These are phyloP conservation scores for Talaromyces pinophilus DNA, from an alignment of 2,329 filamentous ascomycete species.

Conservation along the genomic window DNA sequence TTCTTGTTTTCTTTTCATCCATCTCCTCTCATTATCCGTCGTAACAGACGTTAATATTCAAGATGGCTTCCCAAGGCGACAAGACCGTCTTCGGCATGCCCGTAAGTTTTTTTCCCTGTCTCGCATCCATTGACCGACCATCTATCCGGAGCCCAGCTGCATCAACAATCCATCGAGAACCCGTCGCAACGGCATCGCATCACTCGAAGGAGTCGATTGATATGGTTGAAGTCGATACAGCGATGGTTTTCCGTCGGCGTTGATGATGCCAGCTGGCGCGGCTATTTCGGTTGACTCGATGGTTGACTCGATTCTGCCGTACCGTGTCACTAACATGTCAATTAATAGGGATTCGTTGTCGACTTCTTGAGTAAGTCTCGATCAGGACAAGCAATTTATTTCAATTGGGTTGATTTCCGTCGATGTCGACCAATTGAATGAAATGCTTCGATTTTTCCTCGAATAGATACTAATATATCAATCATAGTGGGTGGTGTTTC, in stretches of 20 bases:
- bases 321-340: conserved; percentile 34
- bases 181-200: conserved; percentile 20
- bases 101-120: conserved; percentile 40
- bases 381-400: neutral
- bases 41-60: conserved; percentile 43
- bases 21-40: conserved; percentile 40
- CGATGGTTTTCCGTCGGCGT: conserved; percentile 16
- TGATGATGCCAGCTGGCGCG: conserved; percentile 20
- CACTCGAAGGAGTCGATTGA: neutral
- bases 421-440: neutral
- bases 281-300: neutral
- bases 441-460: neutral
- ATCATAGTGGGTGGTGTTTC: conserved; percentile 96
- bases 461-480: conserved; percentile 25
- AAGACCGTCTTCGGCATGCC: conserved; percentile 59
- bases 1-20: conserved; percentile 38
- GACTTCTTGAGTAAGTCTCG: conserved; percentile 94
- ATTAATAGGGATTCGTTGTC: conserved; percentile 79
- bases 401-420: conserved; percentile 1
- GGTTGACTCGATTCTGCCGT: neutral
- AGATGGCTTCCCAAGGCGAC: conserved; percentile 51
- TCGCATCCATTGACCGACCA: conserved; percentile 10
- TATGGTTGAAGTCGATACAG: conserved; percentile 6
- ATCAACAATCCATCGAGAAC: conserved; percentile 17
- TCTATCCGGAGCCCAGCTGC: conserved; percentile 19